These are phyloP conservation scores for Smallanthus sonchifolius DNA, from an alignment of 129 eudicot species.

Conservation along the genomic window DNA sequence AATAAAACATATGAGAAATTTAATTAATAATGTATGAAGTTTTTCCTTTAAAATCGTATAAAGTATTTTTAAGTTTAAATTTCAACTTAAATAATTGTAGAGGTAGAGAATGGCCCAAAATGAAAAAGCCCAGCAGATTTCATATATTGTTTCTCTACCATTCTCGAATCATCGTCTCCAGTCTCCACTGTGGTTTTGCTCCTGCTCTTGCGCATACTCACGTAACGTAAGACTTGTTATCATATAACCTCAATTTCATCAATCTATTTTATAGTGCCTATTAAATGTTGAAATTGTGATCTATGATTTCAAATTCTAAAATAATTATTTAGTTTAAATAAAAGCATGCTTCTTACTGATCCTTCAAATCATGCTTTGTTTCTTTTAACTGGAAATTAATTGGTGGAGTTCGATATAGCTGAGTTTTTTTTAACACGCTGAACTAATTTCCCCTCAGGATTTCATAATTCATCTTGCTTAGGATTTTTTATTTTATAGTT, in stretches of 20 bases:
- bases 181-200: neutral
- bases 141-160: neutral
- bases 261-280: neutral
- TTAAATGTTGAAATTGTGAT: neutral
- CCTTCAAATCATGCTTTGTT: neutral
- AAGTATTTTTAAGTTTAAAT: too few relatives aligned
- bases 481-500: neutral
- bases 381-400: neutral
- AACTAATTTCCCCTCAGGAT: neutral
- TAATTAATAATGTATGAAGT: too few relatives aligned
- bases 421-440: neutral
- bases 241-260: neutral
- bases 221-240: slow-evolving; percentile 5
- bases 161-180: slow-evolving; percentile 27
- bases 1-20: too few relatives aligned
- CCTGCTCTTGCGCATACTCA: neutral
- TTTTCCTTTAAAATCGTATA: too few relatives aligned
- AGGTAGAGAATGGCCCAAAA: neutral
- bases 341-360: neutral
- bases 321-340: too few relatives aligned
- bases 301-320: slow-evolving; percentile 1
- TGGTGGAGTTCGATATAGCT: neutral
- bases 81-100: neutral
- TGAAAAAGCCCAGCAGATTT: neutral
- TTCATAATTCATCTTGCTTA: neutral